Evolutionary conservation across 108 stramenopile species (phyloP), one percentile per base, ranked within the genome.

Genomic region (Hondaea fermentalgiana): DNA sequence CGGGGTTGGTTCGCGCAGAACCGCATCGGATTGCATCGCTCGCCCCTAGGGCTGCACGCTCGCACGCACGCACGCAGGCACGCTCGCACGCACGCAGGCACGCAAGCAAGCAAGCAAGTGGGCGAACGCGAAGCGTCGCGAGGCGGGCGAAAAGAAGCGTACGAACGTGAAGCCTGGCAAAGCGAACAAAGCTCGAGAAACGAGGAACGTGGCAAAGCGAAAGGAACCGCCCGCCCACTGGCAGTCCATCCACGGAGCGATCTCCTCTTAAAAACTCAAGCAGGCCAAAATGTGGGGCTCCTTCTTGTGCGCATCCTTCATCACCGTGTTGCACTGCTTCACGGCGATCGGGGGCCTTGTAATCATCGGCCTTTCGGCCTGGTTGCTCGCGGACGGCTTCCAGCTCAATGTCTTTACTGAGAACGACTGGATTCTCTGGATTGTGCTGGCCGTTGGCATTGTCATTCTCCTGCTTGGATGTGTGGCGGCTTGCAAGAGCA

Each of bases 51-150:
- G 28, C 35, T 35, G 35, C 35, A 35, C 35, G 35, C 35, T 2
- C 35, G 35, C 35, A 35, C 35, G 35, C 35, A 35, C 35, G 35
- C 35, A 0, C 35, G 35, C 35, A 35, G 0, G 35, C 35, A 2
- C 0, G 35, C 35, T 0, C 0, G 35, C 35, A 2, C 0, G 35
- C 35, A 0, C 0, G 35, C 35, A 2, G 0, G 35, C 35, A 0
- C 0, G 35, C 35, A 35, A 35, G 35, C 35, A 0, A 35, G 35
- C 35, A 35, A 35, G 35, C 35, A 35, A 0, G 35, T 35, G 35
- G 35, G 35, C 35, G 35, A 28, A 28, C 28, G 28, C 28, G 28
- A 28, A 28, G 28, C 28, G 28, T 28, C 28, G 28, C 28, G 28
- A 28, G 28, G 28, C 28, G 35, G 35, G 35, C 0, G 35, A 35